phyloP scores from a whole-genome alignment of 306 rosid genomes.

The Castanospermum australe region DNA sequence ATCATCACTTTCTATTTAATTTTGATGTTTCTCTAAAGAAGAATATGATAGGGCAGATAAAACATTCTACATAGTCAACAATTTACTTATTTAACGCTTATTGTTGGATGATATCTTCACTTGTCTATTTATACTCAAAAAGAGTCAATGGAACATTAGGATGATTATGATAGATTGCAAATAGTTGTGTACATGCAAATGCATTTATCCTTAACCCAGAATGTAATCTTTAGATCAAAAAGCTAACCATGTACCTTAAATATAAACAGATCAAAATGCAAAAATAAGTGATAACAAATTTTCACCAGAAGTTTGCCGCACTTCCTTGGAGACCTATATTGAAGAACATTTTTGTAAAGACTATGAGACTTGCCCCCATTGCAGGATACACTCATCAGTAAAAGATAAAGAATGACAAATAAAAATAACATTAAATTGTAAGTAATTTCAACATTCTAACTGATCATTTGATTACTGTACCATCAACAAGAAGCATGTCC shows the following conservation, averaged over 20 bases:
- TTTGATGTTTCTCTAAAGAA: not conserved
- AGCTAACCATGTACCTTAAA: not conserved
- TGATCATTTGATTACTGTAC: slow-evolving; percentile 36
- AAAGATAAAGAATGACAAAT: not conserved
- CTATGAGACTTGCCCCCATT: not conserved
- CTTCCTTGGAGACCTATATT: not conserved
- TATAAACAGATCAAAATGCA: not conserved
- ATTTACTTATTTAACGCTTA: not conserved
- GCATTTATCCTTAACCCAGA: not conserved
- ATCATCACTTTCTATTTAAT: not conserved
- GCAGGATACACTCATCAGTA: not conserved
- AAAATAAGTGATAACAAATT: not conserved
- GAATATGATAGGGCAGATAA: not conserved
- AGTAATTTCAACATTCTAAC: not conserved
- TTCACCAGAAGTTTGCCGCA: not conserved
- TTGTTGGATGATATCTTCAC: not conserved
- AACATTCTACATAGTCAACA: not conserved
- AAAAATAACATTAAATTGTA: not conserved
- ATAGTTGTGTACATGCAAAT: not conserved
- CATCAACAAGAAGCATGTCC: slow-evolving; percentile 98
- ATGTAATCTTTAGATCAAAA: not conserved
- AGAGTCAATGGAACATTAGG: too few relatives aligned
- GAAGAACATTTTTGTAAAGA: not conserved
- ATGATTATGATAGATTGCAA: not conserved
- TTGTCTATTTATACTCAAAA: not conserved